These are phyloP conservation scores for Lactifluus rugatus DNA, from an alignment of 768 basidiomycete species.

Conservation along the genomic window DNA sequence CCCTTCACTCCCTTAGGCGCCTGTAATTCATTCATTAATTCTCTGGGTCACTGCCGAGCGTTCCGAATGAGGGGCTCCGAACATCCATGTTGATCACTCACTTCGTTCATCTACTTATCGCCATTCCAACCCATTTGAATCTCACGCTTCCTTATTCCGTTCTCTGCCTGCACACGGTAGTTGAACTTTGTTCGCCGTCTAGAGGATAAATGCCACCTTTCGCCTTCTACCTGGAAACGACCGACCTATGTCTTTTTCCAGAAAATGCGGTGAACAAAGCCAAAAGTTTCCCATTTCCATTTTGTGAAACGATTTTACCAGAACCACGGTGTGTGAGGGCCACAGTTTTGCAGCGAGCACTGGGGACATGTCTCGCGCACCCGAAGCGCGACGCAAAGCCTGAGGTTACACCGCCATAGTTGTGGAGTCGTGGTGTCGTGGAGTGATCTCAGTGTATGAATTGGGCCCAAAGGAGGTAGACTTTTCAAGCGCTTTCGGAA, in stretches of 20 bases:
- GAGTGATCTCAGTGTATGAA: too few relatives aligned
- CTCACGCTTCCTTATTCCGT: constrained; percentile 44
- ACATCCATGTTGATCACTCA: constrained; percentile 4
- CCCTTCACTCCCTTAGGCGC: neutral
- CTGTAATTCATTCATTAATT: neutral
- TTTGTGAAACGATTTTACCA: constrained; percentile 42
- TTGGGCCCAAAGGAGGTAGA: constrained; percentile 34
- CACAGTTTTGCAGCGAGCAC: constrained; percentile 29
- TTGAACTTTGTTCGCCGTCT: constrained; percentile 36
- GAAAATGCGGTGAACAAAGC: constrained; percentile 23
- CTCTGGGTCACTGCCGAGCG: neutral
- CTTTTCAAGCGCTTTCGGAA: constrained; percentile 45
- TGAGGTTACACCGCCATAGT: too few relatives aligned
- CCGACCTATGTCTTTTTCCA: constrained; percentile 37
- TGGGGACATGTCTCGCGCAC: constrained; percentile 30
- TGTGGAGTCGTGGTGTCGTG: too few relatives aligned
- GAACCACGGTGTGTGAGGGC: constrained; percentile 36
- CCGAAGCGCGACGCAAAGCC: constrained; percentile 25
- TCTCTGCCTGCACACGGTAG: constrained; percentile 44
- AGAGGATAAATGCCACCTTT: constrained; percentile 39
- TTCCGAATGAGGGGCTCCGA: neutral
- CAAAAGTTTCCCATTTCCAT: constrained; percentile 59
- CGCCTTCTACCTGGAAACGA: constrained; percentile 34
- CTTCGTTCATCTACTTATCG: constrained; percentile 2
- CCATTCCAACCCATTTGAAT: constrained; percentile 29